A percentile compares a stretch with the other conserved stretches of the same genome.
Conservation (phyloP, 129 eudicot species). For the Solidago caesia region DNA sequence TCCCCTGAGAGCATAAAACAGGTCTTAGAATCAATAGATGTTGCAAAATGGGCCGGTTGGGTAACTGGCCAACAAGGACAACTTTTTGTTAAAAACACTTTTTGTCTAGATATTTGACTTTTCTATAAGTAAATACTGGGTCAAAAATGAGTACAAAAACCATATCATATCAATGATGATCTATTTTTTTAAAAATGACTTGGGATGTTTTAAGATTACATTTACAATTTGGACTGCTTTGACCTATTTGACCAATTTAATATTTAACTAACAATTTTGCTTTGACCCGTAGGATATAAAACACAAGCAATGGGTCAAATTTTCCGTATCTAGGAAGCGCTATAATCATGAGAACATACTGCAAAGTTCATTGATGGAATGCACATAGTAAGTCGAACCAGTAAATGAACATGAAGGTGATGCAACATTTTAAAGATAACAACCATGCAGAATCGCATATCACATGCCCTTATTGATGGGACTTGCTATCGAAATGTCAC, state of each 20-base stretch:
- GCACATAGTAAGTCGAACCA: neutral
- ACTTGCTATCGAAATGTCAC: neutral
- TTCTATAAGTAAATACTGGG: too few relatives aligned
- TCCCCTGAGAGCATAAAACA: slow-evolving; percentile 52
- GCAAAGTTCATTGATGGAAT: neutral
- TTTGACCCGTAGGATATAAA: neutral
- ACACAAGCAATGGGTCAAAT: neutral
- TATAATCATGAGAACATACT: neutral
- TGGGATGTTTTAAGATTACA: neutral
- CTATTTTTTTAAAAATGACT: neutral
- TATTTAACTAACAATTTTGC: neutral
- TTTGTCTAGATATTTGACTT: too few relatives aligned
- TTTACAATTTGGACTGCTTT: neutral
- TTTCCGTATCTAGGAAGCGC: neutral
- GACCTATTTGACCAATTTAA: neutral
- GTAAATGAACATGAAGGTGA: neutral
- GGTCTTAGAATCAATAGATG: neutral
- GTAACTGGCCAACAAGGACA: neutral
- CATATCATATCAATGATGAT: too few relatives aligned
- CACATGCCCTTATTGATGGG: neutral
- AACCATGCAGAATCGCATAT: neutral
- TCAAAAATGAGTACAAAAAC: too few relatives aligned
- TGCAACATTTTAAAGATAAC: neutral
- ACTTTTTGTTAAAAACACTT: too few relatives aligned
- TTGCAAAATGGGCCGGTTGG: neutral